Conservation (phyloP, 1,284 basidiomycete species). For the Trichosporon sp. region DNA sequence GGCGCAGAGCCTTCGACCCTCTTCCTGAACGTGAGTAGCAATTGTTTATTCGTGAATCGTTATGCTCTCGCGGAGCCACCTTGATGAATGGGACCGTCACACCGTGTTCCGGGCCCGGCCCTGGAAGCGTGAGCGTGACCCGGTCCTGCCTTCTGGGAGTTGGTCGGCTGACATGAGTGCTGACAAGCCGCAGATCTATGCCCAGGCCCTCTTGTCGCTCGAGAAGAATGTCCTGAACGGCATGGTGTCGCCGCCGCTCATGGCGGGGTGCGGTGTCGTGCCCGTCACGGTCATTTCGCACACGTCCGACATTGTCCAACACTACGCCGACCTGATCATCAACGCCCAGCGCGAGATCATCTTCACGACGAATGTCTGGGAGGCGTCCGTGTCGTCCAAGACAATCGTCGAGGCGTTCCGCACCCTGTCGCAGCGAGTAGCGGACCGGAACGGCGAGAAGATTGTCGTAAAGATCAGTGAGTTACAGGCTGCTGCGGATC, state of each 20-base stretch:
- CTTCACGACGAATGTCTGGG: conserved; percentile 50
- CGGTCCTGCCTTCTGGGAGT: background rate
- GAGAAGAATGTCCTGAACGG: conserved; percentile 39
- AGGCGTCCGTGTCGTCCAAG: conserved; percentile 38
- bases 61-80: background rate
- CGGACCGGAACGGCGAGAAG: conserved; percentile 36
- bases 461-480: conserved; percentile 47
- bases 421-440: conserved; percentile 40
- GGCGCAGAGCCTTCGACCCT: conserved; percentile 34
- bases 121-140: background rate
- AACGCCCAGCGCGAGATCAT: conserved; percentile 43
- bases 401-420: conserved; percentile 40
- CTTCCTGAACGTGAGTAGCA: conserved; percentile 37
- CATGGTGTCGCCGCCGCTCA: conserved; percentile 40
- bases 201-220: conserved; percentile 37
- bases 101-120: conserved; percentile 5
- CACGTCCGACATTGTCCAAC: conserved; percentile 45
- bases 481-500: conserved; percentile 35
- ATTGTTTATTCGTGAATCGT: conserved; percentile 9
- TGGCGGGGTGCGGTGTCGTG: conserved; percentile 37
- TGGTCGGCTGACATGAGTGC: background rate
- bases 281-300: conserved; percentile 44
- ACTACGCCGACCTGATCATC: conserved; percentile 43
- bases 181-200: conserved; percentile 34
- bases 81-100: conserved; percentile 9